Base-by-base conservation (phyloP, 345 rosid genomes). In the Litchi chinensis region DNA sequence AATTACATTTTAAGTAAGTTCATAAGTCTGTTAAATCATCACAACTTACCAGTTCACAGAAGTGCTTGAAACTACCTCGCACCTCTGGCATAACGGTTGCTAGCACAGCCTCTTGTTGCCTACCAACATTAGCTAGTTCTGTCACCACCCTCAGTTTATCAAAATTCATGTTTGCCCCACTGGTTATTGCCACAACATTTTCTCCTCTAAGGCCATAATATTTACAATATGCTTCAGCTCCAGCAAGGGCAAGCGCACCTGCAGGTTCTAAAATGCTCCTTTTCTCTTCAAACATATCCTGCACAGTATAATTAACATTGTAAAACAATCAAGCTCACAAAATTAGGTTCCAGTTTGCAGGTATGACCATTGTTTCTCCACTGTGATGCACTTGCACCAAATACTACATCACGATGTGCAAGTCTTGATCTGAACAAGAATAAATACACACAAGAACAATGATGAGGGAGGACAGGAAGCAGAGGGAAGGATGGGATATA, bases 221-320 rank as follows among this genome's bases (percentile, higher is more conserved):
- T 79, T 90, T 93, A 86, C 98, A 96, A 80, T 96, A 96, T 79
- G 98, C 98, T 89, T 96, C 98, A 56, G 97, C 97, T 71, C 99
- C 99, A 65, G 98, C 99, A 81, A 96, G 91, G 10, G 99, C 88
- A 77, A 96, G 94, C 39, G 99, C 98, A 28, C 99, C 99, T 37
- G 99, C 99, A 78, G 99, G 98, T 85, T 96, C 98, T 70, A 96
- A 77, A 80, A 94, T 94, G 88, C 86, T 96, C 80, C 97, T 87
- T 86, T 93, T 92, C 92, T 96, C 98, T 90, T 94, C 99, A 85
- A 91, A 93, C 98, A 96, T 92, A 85, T 92, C 97, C 98, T 96
- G 88, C 69, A 86, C 52, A 84, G 5, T 80, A 79, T 60, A 68
- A 79, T 3, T 68, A 57, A 15, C 59, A 64, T 32, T 28, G 56